These are phyloP conservation scores for Leucosporidium creatinivorum DNA, from an alignment of 768 basidiomycete genomes.

Conservation along the genomic window DNA sequence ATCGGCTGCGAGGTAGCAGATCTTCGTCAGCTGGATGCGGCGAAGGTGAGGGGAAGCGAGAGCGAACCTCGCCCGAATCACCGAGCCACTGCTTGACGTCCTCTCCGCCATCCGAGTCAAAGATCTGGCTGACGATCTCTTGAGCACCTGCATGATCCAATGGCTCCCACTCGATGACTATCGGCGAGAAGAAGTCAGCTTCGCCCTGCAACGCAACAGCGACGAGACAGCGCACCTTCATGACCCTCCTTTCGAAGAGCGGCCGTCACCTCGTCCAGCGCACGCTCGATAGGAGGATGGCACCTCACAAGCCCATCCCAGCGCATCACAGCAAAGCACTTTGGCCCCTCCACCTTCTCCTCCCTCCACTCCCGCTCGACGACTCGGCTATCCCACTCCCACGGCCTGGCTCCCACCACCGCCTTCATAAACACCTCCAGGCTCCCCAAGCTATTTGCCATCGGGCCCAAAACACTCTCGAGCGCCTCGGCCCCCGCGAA, in stretches of 20 bases:
- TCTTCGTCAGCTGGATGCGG: too few relatives aligned
- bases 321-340: conserved; percentile 10
- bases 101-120: conserved; percentile 11
- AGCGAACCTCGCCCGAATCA: conserved; percentile 10
- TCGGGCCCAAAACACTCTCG: conserved; percentile 10
- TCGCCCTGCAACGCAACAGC: too few relatives aligned
- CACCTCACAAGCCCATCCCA: conserved; percentile 10
- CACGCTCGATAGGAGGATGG: conserved; percentile 15
- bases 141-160: conserved; percentile 13
- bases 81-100: conserved; percentile 9
- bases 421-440: conserved; percentile 61
- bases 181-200: background rate
- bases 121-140: conserved; percentile 3
- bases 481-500: conserved; percentile 21
- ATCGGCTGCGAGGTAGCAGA: background rate
- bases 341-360: background rate
- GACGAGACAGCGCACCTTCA: background rate
- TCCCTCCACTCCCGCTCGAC: background rate
- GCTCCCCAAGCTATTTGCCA: conserved; percentile 51
- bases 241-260: conserved; percentile 4
- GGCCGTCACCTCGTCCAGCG: background rate
- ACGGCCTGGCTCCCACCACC: conserved; percentile 56
- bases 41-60: background rate
- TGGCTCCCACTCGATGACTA: conserved; percentile 8
- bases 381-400: conserved; percentile 57